Conservation (phyloP, 2,329 filamentous ascomycete species). For the Aspergillus fumigatus region DNA sequence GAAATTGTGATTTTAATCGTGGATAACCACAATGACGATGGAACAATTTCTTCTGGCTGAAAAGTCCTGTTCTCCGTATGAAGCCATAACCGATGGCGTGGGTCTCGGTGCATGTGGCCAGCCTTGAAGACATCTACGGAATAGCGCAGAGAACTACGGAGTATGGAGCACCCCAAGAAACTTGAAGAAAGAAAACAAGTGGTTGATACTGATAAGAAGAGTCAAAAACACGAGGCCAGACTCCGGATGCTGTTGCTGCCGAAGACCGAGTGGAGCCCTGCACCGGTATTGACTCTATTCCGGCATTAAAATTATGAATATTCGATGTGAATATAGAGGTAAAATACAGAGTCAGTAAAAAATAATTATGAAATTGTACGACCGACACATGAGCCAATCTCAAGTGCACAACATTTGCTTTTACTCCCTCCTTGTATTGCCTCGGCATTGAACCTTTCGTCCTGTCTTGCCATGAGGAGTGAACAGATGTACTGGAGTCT, state of each 20-base stretch:
- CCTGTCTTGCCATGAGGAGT: too few relatives aligned
- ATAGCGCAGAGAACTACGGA: too few relatives aligned
- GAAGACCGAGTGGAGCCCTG: slow-evolving; percentile 13
- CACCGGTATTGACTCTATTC: background rate
- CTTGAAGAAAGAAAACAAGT: background rate
- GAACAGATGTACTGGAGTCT: too few relatives aligned
- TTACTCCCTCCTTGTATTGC: background rate
- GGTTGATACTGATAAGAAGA: background rate
- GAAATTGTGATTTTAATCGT: background rate
- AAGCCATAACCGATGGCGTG: too few relatives aligned
- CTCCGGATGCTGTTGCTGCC: slow-evolving; percentile 17
- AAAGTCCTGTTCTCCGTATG: background rate
- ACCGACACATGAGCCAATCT: background rate
- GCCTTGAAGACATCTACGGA: background rate
- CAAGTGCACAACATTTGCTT: background rate
- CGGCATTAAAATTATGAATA: too few relatives aligned
- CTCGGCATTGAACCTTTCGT: too few relatives aligned
- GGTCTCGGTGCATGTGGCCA: background rate
- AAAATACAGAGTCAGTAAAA: too few relatives aligned
- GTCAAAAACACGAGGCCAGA: slow-evolving; percentile 11
- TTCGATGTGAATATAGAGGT: too few relatives aligned
- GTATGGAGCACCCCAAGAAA: background rate
- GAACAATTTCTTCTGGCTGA: background rate
- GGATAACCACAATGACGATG: background rate
- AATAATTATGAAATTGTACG: too few relatives aligned